Evolutionary conservation across 1,284 basidiomycete genomes (phyloP), one percentile per base, ranked within the genome.

Genomic region (Schizophyllum commune): DNA sequence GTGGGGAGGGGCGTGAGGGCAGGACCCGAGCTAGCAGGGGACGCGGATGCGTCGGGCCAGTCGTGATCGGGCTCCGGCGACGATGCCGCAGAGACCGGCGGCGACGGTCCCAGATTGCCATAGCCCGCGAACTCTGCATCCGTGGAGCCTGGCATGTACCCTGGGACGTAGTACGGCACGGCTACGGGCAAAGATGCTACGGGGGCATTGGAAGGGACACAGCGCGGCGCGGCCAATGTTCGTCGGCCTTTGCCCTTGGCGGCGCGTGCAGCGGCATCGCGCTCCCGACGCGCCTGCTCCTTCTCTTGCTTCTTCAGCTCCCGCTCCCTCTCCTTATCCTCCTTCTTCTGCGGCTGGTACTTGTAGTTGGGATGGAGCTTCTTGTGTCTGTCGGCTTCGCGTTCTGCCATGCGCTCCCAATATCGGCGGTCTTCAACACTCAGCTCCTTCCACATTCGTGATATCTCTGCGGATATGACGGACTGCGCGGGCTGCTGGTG

Each of bases 241-340:
- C 39, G 39, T 47, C 39, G 39, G 17, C 39, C 39, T 17, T 47
- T 47, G 39, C 39, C 39, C 39, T 47, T 47, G 39, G 39, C 39
- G 39, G 39, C 39, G 13, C 39, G 39, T 47, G 9, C 17, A 17
- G 39, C 39, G 13, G 39, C 39, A 17, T 47, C 39, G 13, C 17
- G 39, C 58, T 61, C 52, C 54, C 60, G 33, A 47, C 9, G 17
- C 64, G 60, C 7, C 4, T 61, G 60, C 39, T 52, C 60, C 15
- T 56, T 56, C 1, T 65, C 64, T 17, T 59, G n/a, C 32, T 65
- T 53, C 13, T 33, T 39, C 20, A 66, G 52, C 15, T 58, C 47
- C 1, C 17, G 61, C 20, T 65, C 66, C 58, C 63, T 58, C 8
- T 34, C 32, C 20, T 55, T 51, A 1, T 64, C 52, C 20, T 54